Conservation (phyloP, 2,329 filamentous ascomycete species). For the Cercospora sp. region DNA sequence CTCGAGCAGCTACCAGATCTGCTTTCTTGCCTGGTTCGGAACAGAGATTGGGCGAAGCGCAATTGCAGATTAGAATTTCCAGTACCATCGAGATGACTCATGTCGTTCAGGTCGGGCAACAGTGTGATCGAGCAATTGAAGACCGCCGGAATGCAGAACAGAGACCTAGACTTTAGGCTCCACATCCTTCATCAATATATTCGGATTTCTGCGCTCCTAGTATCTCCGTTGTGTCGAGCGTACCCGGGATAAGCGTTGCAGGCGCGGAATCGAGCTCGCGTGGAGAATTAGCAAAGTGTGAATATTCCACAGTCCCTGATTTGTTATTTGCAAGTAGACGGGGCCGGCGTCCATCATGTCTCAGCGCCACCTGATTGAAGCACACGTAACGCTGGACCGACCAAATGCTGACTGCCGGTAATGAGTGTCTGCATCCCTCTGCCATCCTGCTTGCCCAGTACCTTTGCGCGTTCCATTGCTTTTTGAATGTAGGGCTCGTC, state of each 20-base stretch:
- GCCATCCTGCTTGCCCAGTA: background rate
- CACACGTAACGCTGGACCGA: conserved; percentile 20
- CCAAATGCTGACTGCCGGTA: conserved; percentile 27
- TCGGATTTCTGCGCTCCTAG: background rate
- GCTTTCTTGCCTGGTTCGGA: background rate
- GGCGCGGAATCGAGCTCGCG: background rate
- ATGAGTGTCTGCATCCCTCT: conserved; percentile 18
- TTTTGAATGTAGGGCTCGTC: conserved; percentile 24
- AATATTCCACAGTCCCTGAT: background rate
- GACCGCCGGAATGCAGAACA: background rate
- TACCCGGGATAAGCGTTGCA: background rate
- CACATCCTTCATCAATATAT: background rate
- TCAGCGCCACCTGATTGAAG: background rate
- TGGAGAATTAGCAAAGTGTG: background rate
- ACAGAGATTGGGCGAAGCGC: background rate
- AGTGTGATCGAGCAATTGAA: background rate
- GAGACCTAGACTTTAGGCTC: background rate
- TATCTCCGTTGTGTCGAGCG: background rate
- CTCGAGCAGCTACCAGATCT: background rate
- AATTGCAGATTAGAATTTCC: background rate
- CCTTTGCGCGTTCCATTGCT: conserved; percentile 17
- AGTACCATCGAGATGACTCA: background rate
- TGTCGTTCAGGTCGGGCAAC: background rate
- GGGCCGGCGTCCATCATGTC: background rate
- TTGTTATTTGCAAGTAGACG: background rate